A percentile compares a stretch with the other conserved stretches of the same genome.
These are phyloP conservation scores for Zygosaccharomyces rouxii DNA, from an alignment of 805 yeast species.

Conservation along the genomic window DNA sequence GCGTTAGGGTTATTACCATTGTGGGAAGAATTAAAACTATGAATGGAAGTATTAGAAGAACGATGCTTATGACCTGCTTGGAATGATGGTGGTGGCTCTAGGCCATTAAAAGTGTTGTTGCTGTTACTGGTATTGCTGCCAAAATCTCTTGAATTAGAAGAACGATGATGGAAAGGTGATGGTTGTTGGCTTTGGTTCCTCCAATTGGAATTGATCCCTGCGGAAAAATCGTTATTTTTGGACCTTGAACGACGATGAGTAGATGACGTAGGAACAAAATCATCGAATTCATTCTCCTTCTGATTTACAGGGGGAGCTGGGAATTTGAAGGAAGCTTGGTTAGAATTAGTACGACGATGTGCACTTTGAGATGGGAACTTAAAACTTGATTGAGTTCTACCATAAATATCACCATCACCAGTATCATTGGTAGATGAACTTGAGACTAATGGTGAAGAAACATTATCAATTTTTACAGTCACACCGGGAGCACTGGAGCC, in stretches of 20 bases:
- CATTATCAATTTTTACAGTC: conserved; percentile 23
- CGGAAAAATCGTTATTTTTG: conserved; percentile 26
- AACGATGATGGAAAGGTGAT: conserved; percentile 35
- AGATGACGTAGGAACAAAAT: conserved; percentile 27
- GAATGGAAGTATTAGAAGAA: conserved; percentile 64
- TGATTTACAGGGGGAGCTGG: conserved; percentile 43
- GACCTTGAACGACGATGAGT: conserved; percentile 32
- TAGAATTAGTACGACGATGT: conserved; percentile 23
- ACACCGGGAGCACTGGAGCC: conserved; percentile 8
- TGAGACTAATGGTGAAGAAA: conserved; percentile 3
- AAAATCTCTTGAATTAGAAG: conserved; percentile 27
- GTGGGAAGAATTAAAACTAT: conserved; percentile 38
- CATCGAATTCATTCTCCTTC: conserved; percentile 27
- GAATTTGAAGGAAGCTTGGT: conserved; percentile 54
- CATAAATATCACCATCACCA: conserved; percentile 8
- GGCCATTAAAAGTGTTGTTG: conserved; percentile 19
- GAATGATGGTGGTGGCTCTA: conserved; percentile 41
- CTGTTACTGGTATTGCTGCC: conserved; percentile 5
- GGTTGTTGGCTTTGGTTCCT: conserved; percentile 48
- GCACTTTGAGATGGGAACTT: conserved; percentile 31
- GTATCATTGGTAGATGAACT: conserved; percentile 5
- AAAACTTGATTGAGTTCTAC: conserved; percentile 21
- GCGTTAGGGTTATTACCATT: conserved; percentile 38
- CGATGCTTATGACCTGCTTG: conserved; percentile 79
- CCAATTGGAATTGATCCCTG: conserved; percentile 59